phyloP scores from a whole-genome alignment of 2,329 filamentous ascomycete genomes.

The Apiospora malaysiana region DNA sequence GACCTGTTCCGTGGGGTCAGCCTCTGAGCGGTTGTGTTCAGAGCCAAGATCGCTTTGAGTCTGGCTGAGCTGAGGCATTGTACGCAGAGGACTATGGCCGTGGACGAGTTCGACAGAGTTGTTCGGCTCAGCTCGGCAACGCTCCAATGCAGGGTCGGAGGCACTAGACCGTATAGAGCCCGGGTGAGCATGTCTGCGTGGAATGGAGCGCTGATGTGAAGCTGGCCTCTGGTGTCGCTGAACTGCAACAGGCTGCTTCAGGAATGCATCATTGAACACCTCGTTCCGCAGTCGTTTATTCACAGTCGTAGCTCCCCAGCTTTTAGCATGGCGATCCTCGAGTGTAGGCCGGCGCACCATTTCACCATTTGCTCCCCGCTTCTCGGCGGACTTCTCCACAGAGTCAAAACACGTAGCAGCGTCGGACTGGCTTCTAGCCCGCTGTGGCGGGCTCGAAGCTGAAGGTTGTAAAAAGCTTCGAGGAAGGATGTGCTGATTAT shows the following conservation, averaged over 20 bases:
- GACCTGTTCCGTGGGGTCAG: constrained; percentile 46
- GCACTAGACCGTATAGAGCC: constrained; percentile 51
- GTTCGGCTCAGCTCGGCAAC: constrained; percentile 24
- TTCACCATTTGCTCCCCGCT: constrained; percentile 8
- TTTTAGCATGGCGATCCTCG: constrained; percentile 64
- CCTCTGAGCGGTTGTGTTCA: constrained; percentile 34
- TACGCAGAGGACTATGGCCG: constrained; percentile 34
- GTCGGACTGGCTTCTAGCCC: constrained; percentile 44
- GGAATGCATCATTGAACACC: constrained; percentile 90
- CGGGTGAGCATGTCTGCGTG: constrained; percentile 54
- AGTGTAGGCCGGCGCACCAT: constrained; percentile 46
- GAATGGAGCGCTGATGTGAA: constrained; percentile 66
- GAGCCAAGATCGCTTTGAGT: constrained; percentile 44
- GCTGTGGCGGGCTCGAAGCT: constrained; percentile 38
- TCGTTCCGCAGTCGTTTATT: constrained; percentile 89
- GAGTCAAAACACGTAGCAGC: constrained; percentile 34
- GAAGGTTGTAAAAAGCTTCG: constrained; percentile 76
- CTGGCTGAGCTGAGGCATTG: constrained; percentile 33
- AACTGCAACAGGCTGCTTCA: constrained; percentile 81
- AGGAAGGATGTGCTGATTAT: constrained; percentile 92
- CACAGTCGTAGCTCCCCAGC: constrained; percentile 91
- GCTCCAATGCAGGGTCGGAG: constrained; percentile 43
- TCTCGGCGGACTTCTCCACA: constrained; percentile 28
- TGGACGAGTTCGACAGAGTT: constrained; percentile 2
- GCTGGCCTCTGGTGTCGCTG: constrained; percentile 75